These are phyloP conservation scores for Didymella sp. DNA, from an alignment of 2,329 filamentous ascomycete genomes.

Conservation along the genomic window DNA sequence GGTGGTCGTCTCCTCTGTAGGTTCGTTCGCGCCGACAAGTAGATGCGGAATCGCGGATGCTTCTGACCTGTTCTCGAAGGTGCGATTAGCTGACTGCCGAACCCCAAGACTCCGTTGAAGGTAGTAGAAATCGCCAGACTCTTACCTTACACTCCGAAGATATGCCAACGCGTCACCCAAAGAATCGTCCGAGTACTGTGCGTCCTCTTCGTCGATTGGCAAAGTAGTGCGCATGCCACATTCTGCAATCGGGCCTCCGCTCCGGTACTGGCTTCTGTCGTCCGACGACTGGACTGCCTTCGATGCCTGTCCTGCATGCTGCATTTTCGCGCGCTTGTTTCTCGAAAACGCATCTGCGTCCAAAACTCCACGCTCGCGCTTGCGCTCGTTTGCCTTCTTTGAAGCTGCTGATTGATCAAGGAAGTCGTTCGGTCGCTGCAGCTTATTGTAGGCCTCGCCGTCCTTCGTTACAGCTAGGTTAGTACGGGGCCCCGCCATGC, in stretches of 20 bases:
- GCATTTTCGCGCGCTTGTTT: constrained; percentile 26
- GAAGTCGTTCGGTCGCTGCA: constrained; percentile 44
- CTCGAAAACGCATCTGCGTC: constrained; percentile 3
- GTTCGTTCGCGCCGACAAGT: constrained; percentile 63
- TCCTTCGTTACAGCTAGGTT: constrained; percentile 45
- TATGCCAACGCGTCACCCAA: constrained; percentile 44
- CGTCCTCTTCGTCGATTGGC: constrained; percentile 31
- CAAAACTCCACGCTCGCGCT: constrained; percentile 27
- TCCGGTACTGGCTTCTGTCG: constrained; percentile 13
- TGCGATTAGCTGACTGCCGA: constrained; percentile 22
- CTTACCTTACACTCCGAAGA: constrained; percentile 46
- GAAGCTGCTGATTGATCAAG: constrained; percentile 13
- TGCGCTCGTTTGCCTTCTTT: constrained; percentile 28
- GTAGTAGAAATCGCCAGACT: not conserved
- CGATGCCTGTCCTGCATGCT: not conserved
- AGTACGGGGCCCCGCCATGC: constrained; percentile 36
- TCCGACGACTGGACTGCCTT: not conserved
- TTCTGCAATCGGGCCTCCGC: constrained; percentile 20
- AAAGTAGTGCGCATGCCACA: constrained; percentile 42
- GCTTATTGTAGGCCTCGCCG: constrained; percentile 48
- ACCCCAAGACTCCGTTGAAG: not conserved
- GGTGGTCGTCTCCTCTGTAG: constrained; percentile 25
- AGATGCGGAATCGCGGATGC: constrained; percentile 76
- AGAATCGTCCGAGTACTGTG: constrained; percentile 36
- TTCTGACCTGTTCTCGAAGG: constrained; percentile 66